Evolutionary conservation across 352 stramenopile genomes (phyloP).

Genomic region (Pythium graminicola): DNA sequence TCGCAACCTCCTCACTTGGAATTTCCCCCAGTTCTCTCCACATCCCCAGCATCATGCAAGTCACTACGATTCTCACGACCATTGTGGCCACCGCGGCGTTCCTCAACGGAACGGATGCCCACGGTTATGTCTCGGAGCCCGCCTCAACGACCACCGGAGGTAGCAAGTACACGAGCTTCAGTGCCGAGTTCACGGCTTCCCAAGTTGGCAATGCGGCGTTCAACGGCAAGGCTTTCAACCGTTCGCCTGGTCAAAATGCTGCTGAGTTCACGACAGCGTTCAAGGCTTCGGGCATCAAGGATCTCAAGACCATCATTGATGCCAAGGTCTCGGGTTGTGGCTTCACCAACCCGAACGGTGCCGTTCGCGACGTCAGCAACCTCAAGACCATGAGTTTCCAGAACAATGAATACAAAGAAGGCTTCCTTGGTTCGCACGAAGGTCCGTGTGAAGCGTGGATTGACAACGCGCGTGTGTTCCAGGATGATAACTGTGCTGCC

Average conservation of each 20-base stretch:
- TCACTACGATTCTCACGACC: neutral
- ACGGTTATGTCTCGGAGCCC: constrained; percentile 29
- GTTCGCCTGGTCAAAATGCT: constrained; percentile 15
- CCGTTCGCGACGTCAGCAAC: constrained; percentile 10
- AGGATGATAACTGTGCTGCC: constrained; percentile 35
- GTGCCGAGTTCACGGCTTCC: constrained; percentile 26
- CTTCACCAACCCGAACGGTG: constrained; percentile 20
- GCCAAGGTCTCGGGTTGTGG: constrained; percentile 3
- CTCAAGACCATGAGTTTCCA: constrained; percentile 29
- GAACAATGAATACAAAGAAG: constrained; percentile 41
- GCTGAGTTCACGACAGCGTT: constrained; percentile 2
- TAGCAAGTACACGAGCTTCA: constrained; percentile 24
- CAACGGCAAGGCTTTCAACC: constrained; percentile 25
- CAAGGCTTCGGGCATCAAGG: constrained; percentile 3
- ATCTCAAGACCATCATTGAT: constrained; percentile 6
- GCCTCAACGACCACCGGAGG: constrained; percentile 20
- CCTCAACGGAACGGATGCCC: constrained; percentile 6
- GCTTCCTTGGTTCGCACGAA: constrained; percentile 36
- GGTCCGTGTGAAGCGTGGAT: constrained; percentile 27
- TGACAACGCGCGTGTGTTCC: constrained; percentile 23
- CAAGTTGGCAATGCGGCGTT: constrained; percentile 27
- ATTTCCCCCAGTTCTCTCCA: no score
- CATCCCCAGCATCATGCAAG: constrained; percentile 14
- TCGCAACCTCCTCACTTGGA: constrained; percentile 6
- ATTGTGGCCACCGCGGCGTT: neutral